phyloP scores from a whole-genome alignment of 2,329 filamentous ascomycete species.

The Paraconiothyrium sp. region DNA sequence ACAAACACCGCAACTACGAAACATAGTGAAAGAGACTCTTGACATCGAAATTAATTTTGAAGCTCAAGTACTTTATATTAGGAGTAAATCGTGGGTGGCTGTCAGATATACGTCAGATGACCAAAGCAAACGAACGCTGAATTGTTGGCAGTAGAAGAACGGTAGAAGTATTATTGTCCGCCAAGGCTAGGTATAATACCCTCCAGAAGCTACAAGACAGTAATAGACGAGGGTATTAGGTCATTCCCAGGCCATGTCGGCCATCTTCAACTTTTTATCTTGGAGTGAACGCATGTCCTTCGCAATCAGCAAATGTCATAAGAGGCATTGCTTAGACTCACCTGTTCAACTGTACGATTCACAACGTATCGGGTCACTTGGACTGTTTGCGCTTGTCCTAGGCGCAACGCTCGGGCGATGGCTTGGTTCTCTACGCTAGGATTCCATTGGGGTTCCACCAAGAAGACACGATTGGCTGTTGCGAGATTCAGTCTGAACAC shows the following conservation, averaged over 20 bases:
- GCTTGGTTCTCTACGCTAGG: constrained; percentile 64
- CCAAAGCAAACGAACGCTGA: not conserved
- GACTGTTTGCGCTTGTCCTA: constrained; percentile 58
- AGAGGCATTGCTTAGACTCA: constrained; percentile 31
- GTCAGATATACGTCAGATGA: not conserved
- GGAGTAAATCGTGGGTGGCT: not conserved
- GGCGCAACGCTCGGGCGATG: constrained; percentile 58
- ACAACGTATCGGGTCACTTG: constrained; percentile 59
- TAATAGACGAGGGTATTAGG: not conserved
- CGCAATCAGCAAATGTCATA: not conserved
- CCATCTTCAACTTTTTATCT: constrained; percentile 40
- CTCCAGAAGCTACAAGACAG: not conserved
- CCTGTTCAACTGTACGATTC: constrained; percentile 56
- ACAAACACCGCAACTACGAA: too few species aligned
- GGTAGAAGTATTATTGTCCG: not conserved
- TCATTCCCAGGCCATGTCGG: constrained; percentile 22
- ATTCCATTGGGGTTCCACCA: constrained; percentile 66
- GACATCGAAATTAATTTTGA: too few species aligned
- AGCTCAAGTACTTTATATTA: too few species aligned
- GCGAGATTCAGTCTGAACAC: constrained; percentile 58
- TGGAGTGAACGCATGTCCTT: constrained; percentile 51
- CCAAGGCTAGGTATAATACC: not conserved
- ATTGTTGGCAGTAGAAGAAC: not conserved
- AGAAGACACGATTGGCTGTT: constrained; percentile 59
- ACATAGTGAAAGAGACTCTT: too few species aligned